phyloP scores from a whole-genome alignment of 805 yeast genomes.

The Sporopachydermia lactativora region DNA sequence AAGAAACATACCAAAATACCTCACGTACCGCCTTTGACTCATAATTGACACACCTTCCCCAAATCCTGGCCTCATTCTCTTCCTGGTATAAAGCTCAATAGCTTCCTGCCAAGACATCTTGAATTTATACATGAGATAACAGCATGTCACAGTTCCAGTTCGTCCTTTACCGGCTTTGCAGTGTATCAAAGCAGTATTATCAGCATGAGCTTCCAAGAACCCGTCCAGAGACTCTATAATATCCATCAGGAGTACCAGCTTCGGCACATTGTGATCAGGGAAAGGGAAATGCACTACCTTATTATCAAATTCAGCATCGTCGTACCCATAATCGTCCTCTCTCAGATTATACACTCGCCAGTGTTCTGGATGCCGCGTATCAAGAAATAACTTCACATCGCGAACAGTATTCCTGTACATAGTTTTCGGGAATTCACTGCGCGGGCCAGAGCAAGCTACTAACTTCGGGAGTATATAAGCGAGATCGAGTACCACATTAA shows the following conservation, averaged over 20 bases:
- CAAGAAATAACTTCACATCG: constrained; percentile 36
- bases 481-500: constrained; percentile 36
- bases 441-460: constrained; percentile 70
- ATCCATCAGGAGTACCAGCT: constrained; percentile 34
- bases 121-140: constrained; percentile 44
- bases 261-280: constrained; percentile 69
- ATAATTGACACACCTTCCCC: constrained; percentile 58
- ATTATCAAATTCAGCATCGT: constrained; percentile 21
- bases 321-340: constrained; percentile 35
- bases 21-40: constrained; percentile 55
- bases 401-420: constrained; percentile 38
- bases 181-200: constrained; percentile 56
- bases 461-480: constrained; percentile 51
- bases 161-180: constrained; percentile 91
- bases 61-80: constrained; percentile 41
- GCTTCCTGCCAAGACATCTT: constrained; percentile 31
- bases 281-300: constrained; percentile 36
- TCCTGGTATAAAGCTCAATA: constrained; percentile 33
- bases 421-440: constrained; percentile 26
- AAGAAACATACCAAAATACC: constrained; percentile 33
- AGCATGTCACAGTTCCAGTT: constrained; percentile 64
- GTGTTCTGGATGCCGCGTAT: constrained; percentile 29
- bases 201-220: constrained; percentile 22
- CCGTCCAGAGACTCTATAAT: constrained; percentile 30
- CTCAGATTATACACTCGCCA: constrained; percentile 73